A percentile compares a stretch with the other conserved stretches of the same genome.
Evolutionary conservation across 2,329 filamentous ascomycete species (phyloP).

Genomic region (Calonectria fujianensis): DNA sequence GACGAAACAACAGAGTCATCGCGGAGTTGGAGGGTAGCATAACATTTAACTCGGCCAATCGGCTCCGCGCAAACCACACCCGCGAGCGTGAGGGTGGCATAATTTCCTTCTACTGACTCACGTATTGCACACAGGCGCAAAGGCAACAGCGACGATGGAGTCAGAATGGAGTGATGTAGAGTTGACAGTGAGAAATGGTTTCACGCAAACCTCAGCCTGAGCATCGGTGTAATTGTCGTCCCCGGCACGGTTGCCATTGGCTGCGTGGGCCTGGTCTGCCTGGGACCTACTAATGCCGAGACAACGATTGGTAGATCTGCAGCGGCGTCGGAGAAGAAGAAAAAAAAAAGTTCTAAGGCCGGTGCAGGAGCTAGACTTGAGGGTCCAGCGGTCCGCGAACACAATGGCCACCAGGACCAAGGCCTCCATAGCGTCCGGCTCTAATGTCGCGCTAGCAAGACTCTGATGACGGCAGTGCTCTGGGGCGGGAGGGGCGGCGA

Average conservation of each 20-base stretch:
- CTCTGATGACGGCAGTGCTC: slow-evolving; percentile 53
- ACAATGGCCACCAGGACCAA: slow-evolving; percentile 39
- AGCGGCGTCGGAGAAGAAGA: slow-evolving; percentile 27
- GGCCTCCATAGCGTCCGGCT: slow-evolving; percentile 45
- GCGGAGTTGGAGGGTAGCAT: slow-evolving; percentile 29
- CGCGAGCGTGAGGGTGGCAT: slow-evolving; percentile 26
- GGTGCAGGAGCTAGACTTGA: slow-evolving; percentile 35
- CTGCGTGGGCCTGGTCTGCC: slow-evolving; percentile 14
- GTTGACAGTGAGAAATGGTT: slow-evolving; percentile 1
- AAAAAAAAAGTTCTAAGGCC: slow-evolving; percentile 41
- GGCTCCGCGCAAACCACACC: slow-evolving; percentile 19
- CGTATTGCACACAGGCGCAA: slow-evolving; percentile 4
- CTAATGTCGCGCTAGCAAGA: slow-evolving; percentile 51
- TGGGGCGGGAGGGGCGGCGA: slow-evolving; percentile 39
- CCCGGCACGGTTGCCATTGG: slow-evolving; percentile 24
- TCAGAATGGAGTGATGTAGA: slow-evolving; percentile 18
- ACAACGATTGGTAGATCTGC: slow-evolving; percentile 47
- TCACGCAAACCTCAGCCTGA: slow-evolving; percentile 12
- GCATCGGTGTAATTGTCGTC: slow-evolving; percentile 20
- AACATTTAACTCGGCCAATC: slow-evolving; percentile 30
- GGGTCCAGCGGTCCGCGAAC: slow-evolving; percentile 40
- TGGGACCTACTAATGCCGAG: slow-evolving; percentile 47
- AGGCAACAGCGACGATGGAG: slow-evolving; percentile 12
- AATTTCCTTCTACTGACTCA: slow-evolving; percentile 35
- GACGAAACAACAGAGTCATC: slow-evolving; percentile 31